A percentile compares a stretch with the other conserved stretches of the same genome.
Conservation (phyloP, 2,329 filamentous ascomycete genomes). For the Fusarium citri region DNA sequence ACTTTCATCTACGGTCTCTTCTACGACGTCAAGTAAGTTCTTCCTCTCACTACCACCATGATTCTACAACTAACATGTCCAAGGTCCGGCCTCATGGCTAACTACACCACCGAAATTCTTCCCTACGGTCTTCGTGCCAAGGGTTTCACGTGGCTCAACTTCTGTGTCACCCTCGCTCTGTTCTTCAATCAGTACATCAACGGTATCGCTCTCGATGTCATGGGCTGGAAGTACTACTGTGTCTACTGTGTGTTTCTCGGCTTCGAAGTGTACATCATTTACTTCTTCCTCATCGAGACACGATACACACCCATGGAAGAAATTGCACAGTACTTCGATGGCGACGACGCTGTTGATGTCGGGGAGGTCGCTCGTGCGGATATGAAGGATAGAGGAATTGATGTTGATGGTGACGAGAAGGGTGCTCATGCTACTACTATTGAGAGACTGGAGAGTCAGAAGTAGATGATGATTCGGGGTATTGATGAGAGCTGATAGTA, state of each 20-base stretch:
- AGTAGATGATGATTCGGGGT: too few relatives aligned
- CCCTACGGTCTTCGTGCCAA: conserved; percentile 38
- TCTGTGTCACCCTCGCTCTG: conserved; percentile 25
- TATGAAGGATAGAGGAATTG: conserved; percentile 15
- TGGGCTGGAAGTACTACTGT: conserved; percentile 38
- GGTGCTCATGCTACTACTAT: conserved; percentile 7
- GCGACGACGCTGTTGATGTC: conserved; percentile 12
- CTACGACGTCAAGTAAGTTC: conserved; percentile 49
- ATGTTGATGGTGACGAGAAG: not conserved
- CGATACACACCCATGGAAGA: conserved; percentile 23
- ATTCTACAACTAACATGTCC: too few relatives aligned
- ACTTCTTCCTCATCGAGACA: conserved; percentile 27
- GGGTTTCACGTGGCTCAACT: conserved; percentile 36
- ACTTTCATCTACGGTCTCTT: conserved; percentile 55
- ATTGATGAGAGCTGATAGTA: fast-evolving
- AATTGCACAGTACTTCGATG: conserved; percentile 22
- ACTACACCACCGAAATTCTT: conserved; percentile 46
- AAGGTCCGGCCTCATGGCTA: conserved; percentile 45
- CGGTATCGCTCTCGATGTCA: conserved; percentile 18
- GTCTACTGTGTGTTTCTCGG: conserved; percentile 26
- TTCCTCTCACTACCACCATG: too few relatives aligned
- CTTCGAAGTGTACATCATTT: conserved; percentile 27
- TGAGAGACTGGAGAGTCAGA: not conserved
- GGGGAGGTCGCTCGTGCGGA: conserved; percentile 20
- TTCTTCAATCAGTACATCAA: conserved; percentile 41